Percentiles rank a stretch among this genome's conserved stretches.
These are phyloP conservation scores for Trichoderma orchidacearum DNA, from an alignment of 495 filamentous ascomycete species.

Conservation along the genomic window DNA sequence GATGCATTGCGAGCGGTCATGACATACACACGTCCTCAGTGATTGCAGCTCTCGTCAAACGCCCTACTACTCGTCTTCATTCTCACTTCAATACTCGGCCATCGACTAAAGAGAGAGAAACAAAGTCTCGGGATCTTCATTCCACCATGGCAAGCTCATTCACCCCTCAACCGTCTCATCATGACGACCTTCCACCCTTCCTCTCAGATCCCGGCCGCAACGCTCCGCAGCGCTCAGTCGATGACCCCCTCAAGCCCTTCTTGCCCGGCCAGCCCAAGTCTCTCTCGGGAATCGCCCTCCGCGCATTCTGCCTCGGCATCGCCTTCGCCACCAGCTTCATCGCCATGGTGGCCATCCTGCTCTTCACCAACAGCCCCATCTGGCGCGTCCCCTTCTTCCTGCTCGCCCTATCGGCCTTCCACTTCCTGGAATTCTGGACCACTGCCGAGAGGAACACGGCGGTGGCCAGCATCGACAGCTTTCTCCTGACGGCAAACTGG, in stretches of 20 bases:
- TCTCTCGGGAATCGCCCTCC: constrained; percentile 65
- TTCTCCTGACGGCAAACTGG: constrained; percentile 79
- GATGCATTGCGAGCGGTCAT: neutral
- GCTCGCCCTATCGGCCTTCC: constrained; percentile 62
- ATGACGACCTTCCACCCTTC: neutral
- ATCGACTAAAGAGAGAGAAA: no score
- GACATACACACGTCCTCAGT: neutral
- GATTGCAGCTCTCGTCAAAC: no score
- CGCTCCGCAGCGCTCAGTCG: neutral
- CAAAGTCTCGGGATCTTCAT: no score
- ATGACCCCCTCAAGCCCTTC: constrained; percentile 16
- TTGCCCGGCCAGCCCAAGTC: constrained; percentile 50
- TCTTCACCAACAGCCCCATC: constrained; percentile 30
- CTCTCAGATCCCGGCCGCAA: neutral
- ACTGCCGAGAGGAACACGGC: constrained; percentile 74
- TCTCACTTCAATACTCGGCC: no score
- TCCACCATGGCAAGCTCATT: neutral
- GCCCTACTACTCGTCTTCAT: no score
- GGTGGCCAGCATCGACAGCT: constrained; percentile 56
- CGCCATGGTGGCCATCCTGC: constrained; percentile 25
- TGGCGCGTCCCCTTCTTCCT: constrained; percentile 83
- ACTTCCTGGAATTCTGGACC: constrained; percentile 90
- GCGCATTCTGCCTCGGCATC: constrained; percentile 42
- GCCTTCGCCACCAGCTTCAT: constrained; percentile 26
- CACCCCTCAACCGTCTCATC: neutral